Base-by-base conservation (phyloP, 2,329 filamentous ascomycete genomes). In the Fusarium pseudocircinatum region DNA sequence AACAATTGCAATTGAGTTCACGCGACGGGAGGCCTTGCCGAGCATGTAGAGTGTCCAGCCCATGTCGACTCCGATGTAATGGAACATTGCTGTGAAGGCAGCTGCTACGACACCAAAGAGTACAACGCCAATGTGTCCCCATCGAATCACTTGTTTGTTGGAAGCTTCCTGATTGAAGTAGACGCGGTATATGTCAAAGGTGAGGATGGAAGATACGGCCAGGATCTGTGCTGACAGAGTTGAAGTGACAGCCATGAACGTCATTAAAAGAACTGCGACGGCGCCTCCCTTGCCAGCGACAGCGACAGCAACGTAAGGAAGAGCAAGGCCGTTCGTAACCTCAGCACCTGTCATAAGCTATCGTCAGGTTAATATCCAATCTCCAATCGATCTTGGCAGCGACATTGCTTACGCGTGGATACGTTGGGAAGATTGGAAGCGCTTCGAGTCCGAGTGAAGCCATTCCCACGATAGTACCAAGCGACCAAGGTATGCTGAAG, bases 151-250 rank as follows among this genome's bases (percentile, higher is more conserved):
- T 34, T 89, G 83, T 1, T 78, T 75, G 63, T 89, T 86, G 0
- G 82, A 83, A 0, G 86, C 86, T 0, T 67, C 65, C 8, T 77
- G 79, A 49, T 87, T 87, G 71, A 87, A 80, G 68, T 88, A 88
- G 14, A 83, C 83, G 0, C 85, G 81, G 70, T 88, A 88, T 3
- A 88, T 85, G 52, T 88, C 87, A 54, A 88, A 89, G 40, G 83
- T 85, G 37, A 88, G 83, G 50, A 88, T 88, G 0, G 85, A 87
- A 6, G 84, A 86, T 1, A 87, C 85, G 1, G 86, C 85, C 43
- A 88, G 87, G 4, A 88, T 83, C 46, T 88, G 86, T 3, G 86
- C 86, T 0, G 84, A 86, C 7, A 87, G 80, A 0, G 86, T 87
- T 1, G 85, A 87, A 0, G 91, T 93, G 2, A 49, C 54, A 2